Evolutionary conservation across 768 basidiomycete species (phyloP), one percentile per base, ranked within the genome.

Genomic region (Russula abietina): DNA sequence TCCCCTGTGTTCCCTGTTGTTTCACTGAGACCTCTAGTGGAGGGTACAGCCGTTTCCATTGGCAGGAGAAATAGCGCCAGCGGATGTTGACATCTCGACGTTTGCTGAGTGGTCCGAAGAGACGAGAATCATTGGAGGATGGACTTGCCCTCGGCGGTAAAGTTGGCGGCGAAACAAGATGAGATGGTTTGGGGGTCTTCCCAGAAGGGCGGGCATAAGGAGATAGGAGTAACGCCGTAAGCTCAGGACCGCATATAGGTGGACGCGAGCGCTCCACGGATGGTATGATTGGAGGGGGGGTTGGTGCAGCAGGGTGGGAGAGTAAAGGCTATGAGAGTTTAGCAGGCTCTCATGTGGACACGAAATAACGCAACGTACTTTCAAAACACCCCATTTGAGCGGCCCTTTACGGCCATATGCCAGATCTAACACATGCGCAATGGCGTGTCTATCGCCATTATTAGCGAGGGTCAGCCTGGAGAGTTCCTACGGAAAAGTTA

Each of bases 351-450:
- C 52, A 38, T 10, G 28, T 22, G 49, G 51, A 45, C 41, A 46
- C 55, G 45, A 16, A 43, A 55, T 24, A 61, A 28, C 45, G 41
- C 46, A 50, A 68, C 76, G 65, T 67, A 89, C 90, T 76, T 85
- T 72, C 72, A 91, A 75, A 48, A 91, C 72, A 68, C 91, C 87
- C 74, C 82, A 80, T 68, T 78, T 83, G 17, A 93, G 72, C 69
- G 81, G 86, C 26, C 90, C 90, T 67, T 82, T 83, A 62, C 90
- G 79, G 33, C 89, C 90, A 72, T 91, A 93, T 30, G 90, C 90
- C 32, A 85, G 68, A 66, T 86, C 81, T 19, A 93, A 75, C 32
- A 91, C 69, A 65, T 80, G 78, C 32, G 76, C 75, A 67, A 89
- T 86, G 36, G 83, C 81, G 59, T 75, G 70, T 52, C 68, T 66